Percentiles rank a stretch among this genome's conserved stretches.
These are phyloP conservation scores for Stellera chamaejasme DNA, from an alignment of 345 rosid genomes.

Conservation along the genomic window DNA sequence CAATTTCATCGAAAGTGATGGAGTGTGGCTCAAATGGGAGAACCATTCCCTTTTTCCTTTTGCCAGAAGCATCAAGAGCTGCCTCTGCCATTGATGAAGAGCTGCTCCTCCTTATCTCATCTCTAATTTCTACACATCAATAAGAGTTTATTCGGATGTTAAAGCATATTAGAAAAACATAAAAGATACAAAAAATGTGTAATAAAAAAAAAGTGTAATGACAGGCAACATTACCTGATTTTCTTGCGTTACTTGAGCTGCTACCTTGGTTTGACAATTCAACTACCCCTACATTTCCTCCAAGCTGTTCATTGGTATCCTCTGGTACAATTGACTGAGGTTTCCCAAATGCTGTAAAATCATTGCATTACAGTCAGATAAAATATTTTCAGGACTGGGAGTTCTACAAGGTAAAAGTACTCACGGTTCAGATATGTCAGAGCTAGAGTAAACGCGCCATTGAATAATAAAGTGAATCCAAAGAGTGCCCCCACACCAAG, in stretches of 20 bases:
- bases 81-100: no score
- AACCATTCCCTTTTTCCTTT: slow-evolving; percentile 49
- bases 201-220: no score
- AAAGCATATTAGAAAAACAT: no score
- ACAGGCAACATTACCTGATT: slow-evolving; percentile 12
- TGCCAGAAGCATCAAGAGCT: no score
- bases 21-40: slow-evolving; percentile 50
- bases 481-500: slow-evolving; percentile 44
- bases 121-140: no score
- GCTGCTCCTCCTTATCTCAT: no score
- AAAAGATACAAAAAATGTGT: no score
- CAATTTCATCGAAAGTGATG: slow-evolving; percentile 38
- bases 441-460: slow-evolving; percentile 35
- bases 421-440: slow-evolving; percentile 45
- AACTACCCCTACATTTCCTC: slow-evolving; percentile 13
- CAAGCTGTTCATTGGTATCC: slow-evolving; percentile 20
- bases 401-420: slow-evolving; percentile 13
- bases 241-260: slow-evolving; percentile 9
- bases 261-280: slow-evolving; percentile 16
- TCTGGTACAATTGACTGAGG: slow-evolving; percentile 35
- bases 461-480: slow-evolving; percentile 47
- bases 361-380: background rate
- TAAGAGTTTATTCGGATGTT: no score
- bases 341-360: slow-evolving; percentile 45
- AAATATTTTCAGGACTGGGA: background rate